These are phyloP conservation scores for Chrysosporium keratinophilum DNA, from an alignment of 2,329 filamentous ascomycete genomes.

Conservation along the genomic window DNA sequence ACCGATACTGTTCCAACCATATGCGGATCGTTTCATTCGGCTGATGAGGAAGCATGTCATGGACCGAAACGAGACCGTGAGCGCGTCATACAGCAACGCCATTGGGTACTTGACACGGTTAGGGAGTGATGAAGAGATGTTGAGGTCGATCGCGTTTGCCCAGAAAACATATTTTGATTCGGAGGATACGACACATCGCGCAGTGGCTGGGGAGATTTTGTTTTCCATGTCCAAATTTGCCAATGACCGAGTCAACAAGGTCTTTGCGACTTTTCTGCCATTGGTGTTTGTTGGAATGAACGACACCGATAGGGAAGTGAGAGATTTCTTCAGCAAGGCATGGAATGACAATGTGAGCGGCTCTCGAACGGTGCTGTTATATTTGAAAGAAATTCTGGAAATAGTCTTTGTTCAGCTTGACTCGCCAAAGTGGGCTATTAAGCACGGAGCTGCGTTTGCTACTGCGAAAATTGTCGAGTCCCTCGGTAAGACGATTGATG, in stretches of 20 bases:
- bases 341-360: constrained; percentile 90
- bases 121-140: constrained; percentile 49
- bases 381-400: constrained; percentile 67
- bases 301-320: constrained; percentile 69
- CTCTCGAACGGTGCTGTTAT: constrained; percentile 67
- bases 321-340: constrained; percentile 68
- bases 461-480: constrained; percentile 56
- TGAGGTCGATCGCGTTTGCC: constrained; percentile 45
- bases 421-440: constrained; percentile 77
- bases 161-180: constrained; percentile 68
- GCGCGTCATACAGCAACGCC: constrained; percentile 74
- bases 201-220: constrained; percentile 72
- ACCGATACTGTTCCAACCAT: constrained; percentile 60
- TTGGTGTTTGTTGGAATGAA: constrained; percentile 83
- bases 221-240: constrained; percentile 75
- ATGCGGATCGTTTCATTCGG: constrained; percentile 65
- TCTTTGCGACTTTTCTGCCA: constrained; percentile 66
- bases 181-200: constrained; percentile 64
- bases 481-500: constrained; percentile 3
- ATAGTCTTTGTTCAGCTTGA: constrained; percentile 60
- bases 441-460: constrained; percentile 75
- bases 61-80: constrained; percentile 89
- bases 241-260: constrained; percentile 71
- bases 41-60: constrained; percentile 70
- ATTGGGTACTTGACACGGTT: constrained; percentile 71